Conservation (phyloP, 345 rosid genomes). For the Schrenkiella parvula region DNA sequence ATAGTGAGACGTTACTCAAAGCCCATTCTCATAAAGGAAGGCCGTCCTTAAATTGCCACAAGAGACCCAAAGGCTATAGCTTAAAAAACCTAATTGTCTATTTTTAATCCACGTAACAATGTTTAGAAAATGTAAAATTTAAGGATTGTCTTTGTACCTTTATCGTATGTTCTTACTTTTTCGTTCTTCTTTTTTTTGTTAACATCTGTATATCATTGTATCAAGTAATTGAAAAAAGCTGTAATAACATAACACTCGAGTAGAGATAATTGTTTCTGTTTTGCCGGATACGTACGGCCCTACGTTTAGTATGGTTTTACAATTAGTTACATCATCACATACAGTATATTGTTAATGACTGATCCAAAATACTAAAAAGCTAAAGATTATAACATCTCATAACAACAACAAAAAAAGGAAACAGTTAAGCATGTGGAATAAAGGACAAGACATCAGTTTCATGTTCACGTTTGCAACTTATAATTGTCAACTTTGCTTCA, state of each 20-base stretch:
- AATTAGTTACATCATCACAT: neutral
- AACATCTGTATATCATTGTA: neutral
- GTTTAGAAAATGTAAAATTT: no score
- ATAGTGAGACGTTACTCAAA: neutral
- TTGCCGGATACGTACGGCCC: neutral
- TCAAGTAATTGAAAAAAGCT: neutral
- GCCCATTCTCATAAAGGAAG: slow-evolving; percentile 7
- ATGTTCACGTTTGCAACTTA: slow-evolving; percentile 29
- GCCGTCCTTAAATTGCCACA: neutral
- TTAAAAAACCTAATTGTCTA: neutral
- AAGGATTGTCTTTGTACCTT: no score
- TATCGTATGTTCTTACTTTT: no score
- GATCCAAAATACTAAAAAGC: neutral
- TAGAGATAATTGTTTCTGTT: neutral
- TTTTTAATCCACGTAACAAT: no score
- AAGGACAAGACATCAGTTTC: slow-evolving; percentile 41
- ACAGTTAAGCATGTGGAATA: slow-evolving; percentile 1
- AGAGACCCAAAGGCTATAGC: neutral
- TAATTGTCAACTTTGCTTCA: slow-evolving; percentile 35
- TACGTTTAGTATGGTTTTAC: neutral
- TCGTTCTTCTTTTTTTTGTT: no score
- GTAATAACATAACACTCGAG: neutral
- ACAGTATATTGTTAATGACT: neutral
- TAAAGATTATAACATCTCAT: slow-evolving; percentile 6
- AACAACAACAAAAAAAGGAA: neutral